Evolutionary conservation across 2,329 filamentous ascomycete genomes (phyloP), one percentile per base, ranked within the genome.

Genomic region (Beauveria rudraprayagi): DNA sequence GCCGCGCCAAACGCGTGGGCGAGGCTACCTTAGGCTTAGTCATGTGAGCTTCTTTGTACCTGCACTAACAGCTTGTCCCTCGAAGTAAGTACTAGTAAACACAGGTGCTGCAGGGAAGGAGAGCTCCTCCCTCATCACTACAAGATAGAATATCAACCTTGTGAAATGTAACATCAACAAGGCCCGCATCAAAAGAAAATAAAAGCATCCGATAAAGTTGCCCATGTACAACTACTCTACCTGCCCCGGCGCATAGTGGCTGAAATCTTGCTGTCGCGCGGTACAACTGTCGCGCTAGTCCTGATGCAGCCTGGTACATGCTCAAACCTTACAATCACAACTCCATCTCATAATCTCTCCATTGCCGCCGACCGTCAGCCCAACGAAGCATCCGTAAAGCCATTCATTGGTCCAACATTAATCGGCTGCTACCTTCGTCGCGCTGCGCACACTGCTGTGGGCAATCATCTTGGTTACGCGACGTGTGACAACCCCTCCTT

Each of bases 301-400:
- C 57, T 10, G 28, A 40, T 60, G 57, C 57, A 47, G 57, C 19
- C 16, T 46, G 57, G 57, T 60, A 60, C 57, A 26, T 44, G 19
- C 37, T 59, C 40, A 47, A 41, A 47, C 40, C 57, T 60, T 60
- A 34, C 48, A 16, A 44, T 60, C 57, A 19, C 57, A 60, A 37
- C 50, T 54, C 57, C 48, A 53, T 54, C 48, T 54, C 48, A 53
- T 41, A 44, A 52, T 59, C 57, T 54, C 56, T 48, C 50, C 61
- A 34, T 44, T 14, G 28, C 54, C 44, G 47, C 19, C 52, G 28
- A 56, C 44, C 6, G 46, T 43, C 52, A 48, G 34, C 59, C 51
- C 44, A 56, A 61, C 24, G 14, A 56, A 56, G n/a, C 52, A 61
- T 56, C 46, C 17, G 19, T 46, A 47, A 24, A 24, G 22, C n/a